These are phyloP conservation scores for Phytopythium chamaehyphon DNA, from an alignment of 352 stramenopile genomes.

Conservation along the genomic window DNA sequence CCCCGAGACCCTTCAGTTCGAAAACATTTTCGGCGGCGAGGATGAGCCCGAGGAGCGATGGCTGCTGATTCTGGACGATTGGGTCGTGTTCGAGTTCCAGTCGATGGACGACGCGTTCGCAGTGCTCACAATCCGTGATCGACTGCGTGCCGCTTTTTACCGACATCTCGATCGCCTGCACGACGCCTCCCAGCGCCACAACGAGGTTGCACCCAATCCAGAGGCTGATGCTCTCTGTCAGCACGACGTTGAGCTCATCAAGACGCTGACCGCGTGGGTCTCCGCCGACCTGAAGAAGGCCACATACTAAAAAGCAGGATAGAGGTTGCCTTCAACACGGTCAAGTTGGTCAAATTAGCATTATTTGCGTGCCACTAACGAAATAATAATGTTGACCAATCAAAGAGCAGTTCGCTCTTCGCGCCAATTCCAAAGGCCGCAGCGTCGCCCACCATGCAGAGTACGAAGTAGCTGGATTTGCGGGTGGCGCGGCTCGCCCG, in stretches of 20 bases:
- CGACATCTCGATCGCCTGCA: conserved; percentile 66
- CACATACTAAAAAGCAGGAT: not conserved
- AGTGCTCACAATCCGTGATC: conserved; percentile 47
- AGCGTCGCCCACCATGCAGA: conserved; percentile 2
- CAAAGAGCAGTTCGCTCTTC: no score
- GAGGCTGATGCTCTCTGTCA: conserved; percentile 20
- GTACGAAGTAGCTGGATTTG: not conserved
- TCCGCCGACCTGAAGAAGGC: conserved; percentile 4
- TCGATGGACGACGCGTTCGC: conserved; percentile 36
- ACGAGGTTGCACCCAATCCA: not conserved
- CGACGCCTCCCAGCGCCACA: conserved; percentile 16
- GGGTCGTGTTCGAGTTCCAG: conserved; percentile 61
- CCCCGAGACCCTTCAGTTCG: conserved; percentile 24
- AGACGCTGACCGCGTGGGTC: conserved; percentile 47
- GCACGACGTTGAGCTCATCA: conserved; percentile 54
- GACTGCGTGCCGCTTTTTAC: conserved; percentile 56
- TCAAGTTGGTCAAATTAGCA: not conserved
- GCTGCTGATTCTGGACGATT: conserved; percentile 68
- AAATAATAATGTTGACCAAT: conserved; percentile 2
- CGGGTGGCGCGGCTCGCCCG: not conserved
- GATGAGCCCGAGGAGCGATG: conserved; percentile 19
- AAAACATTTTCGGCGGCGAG: conserved; percentile 17
- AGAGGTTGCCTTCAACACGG: conserved; percentile 2
- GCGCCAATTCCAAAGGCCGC: conserved; percentile 1
- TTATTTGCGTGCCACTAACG: conserved; percentile 3